These are phyloP conservation scores for Secale cereale DNA, from an alignment of 176 grass and related monocot species.

Conservation along the genomic window DNA sequence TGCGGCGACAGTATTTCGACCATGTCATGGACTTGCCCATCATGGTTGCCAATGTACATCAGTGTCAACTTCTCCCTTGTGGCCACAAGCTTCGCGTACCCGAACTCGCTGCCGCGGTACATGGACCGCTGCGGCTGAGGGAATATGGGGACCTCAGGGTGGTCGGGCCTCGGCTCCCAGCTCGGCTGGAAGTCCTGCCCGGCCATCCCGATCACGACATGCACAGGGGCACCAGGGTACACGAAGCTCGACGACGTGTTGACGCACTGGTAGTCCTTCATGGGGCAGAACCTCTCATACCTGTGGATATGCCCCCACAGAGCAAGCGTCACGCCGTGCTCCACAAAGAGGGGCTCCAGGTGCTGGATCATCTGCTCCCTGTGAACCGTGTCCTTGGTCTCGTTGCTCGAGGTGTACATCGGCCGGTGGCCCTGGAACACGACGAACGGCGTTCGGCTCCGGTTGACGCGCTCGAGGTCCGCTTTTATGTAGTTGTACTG, in stretches of 20 bases:
- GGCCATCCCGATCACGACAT: constrained; percentile 91
- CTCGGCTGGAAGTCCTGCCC: constrained; percentile 68
- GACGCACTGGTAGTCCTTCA: constrained; percentile 65
- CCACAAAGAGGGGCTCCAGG: constrained; percentile 67
- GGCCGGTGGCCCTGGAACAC: constrained; percentile 96
- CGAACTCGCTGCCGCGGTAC: constrained; percentile 79
- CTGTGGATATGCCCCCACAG: constrained; percentile 91
- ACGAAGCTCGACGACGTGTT: constrained; percentile 61
- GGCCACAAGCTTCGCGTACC: constrained; percentile 73
- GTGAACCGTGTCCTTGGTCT: constrained; percentile 44
- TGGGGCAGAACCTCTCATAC: constrained; percentile 88
- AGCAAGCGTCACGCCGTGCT: constrained; percentile 88
- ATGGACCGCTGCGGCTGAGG: constrained; percentile 71
- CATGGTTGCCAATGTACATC: constrained; percentile 84
- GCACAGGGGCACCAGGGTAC: constrained; percentile 64
- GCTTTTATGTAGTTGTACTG: constrained; percentile 78
- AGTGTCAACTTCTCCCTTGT: constrained; percentile 76
- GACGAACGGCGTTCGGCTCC: constrained; percentile 73
- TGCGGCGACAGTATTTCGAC: constrained; percentile 68
- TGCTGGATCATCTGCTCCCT: constrained; percentile 66
- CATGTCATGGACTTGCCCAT: constrained; percentile 83
- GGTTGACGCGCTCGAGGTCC: constrained; percentile 74
- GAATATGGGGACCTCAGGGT: constrained; percentile 64
- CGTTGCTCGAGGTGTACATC: constrained; percentile 88
- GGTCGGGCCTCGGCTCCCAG: constrained; percentile 69